phyloP scores from a whole-genome alignment of 2,329 filamentous ascomycete species.

The Beauveria scarabaeidicola region DNA sequence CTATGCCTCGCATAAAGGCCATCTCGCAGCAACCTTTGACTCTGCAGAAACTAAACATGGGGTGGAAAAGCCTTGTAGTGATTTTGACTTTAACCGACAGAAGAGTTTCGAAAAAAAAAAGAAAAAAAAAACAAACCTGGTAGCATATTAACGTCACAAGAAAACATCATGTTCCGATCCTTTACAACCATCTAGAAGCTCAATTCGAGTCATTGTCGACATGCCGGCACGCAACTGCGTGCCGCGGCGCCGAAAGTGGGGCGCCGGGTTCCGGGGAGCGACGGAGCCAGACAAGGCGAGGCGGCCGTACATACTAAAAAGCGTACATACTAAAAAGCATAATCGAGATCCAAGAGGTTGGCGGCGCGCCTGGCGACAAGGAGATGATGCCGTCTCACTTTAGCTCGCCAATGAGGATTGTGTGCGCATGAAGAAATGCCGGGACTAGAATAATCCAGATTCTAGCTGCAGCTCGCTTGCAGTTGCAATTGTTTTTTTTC shows the following conservation, averaged over 20 bases:
- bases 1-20: not conserved
- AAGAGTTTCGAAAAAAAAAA: too few relatives aligned
- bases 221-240: not conserved
- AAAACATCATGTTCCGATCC: not conserved
- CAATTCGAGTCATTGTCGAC: not conserved
- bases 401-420: not conserved
- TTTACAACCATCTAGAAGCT: not conserved
- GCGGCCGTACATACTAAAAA: not conserved
- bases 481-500: not conserved
- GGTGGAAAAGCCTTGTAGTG: too few relatives aligned
- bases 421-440: not conserved
- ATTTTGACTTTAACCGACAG: too few relatives aligned
- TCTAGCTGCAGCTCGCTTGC: not conserved
- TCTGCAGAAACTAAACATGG: too few relatives aligned
- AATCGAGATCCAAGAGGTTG: not conserved
- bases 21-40: not conserved
- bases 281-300: not conserved
- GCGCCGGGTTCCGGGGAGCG: not conserved
- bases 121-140: too few relatives aligned
- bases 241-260: constrained; percentile 4
- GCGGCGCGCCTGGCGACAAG: not conserved
- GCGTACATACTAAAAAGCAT: not conserved
- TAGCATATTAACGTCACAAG: not conserved
- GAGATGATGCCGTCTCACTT: not conserved
- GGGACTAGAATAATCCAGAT: not conserved